Evolutionary conservation across 2,329 filamentous ascomycete species (phyloP).

Genomic region (Ascochyta viciae-villosae): DNA sequence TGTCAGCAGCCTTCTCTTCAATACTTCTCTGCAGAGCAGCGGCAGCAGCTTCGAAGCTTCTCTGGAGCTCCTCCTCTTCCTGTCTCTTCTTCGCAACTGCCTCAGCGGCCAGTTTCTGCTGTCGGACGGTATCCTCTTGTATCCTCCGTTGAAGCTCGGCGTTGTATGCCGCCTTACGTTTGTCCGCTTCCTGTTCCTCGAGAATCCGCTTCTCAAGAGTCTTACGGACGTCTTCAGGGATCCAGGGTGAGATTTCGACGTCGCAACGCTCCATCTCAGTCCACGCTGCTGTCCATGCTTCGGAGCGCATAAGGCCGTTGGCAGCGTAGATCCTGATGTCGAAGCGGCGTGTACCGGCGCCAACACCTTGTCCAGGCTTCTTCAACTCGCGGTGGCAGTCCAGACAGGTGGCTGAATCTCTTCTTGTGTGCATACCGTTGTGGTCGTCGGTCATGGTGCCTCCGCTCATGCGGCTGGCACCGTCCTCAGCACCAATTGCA

Average conservation of each 20-base stretch:
- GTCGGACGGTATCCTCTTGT: constrained; percentile 40
- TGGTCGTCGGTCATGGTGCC: constrained; percentile 44
- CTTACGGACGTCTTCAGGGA: constrained; percentile 65
- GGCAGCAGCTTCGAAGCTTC: constrained; percentile 36
- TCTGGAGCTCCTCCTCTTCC: constrained; percentile 37
- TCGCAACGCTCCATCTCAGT: constrained; percentile 99
- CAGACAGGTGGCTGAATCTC: constrained; percentile 53
- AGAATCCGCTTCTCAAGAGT: constrained; percentile 64
- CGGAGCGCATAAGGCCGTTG: constrained; percentile 90
- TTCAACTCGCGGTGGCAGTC: constrained; percentile 56
- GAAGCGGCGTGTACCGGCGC: constrained; percentile 64
- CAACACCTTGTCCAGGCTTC: constrained; percentile 44
- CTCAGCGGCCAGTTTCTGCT: constrained; percentile 39
- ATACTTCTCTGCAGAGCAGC: constrained; percentile 35
- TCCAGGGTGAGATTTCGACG: constrained; percentile 82
- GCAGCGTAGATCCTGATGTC: constrained; percentile 90
- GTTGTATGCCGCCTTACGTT: constrained; percentile 38
- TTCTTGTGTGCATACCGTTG: constrained; percentile 28
- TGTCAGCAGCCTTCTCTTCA: constrained; percentile 39
- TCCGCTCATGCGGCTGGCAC: constrained; percentile 46
- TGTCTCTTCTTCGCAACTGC: constrained; percentile 32
- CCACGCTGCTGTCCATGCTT: constrained; percentile 94
- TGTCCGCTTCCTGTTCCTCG: constrained; percentile 48
- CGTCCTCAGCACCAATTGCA: constrained; percentile 47
- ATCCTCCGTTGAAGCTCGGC: constrained; percentile 42